Conservation (phyloP, 1,284 basidiomycete genomes). For the Ceratobasidium sp. region DNA sequence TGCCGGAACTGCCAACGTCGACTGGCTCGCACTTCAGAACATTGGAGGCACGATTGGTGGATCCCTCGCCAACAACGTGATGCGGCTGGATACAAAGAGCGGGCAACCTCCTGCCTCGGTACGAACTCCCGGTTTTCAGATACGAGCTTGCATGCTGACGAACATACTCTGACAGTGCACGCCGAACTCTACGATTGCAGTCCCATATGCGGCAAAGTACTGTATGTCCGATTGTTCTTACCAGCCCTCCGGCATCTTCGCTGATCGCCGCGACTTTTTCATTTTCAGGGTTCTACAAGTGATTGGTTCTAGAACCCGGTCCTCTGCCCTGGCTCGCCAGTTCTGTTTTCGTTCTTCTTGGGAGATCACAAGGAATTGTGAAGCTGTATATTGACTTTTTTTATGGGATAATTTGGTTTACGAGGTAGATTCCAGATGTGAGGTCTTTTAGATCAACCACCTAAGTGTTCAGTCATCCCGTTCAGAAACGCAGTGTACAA, state of each 20-base stretch:
- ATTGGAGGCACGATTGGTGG: constrained; percentile 32
- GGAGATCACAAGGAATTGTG: neutral
- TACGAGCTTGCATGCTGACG: neutral
- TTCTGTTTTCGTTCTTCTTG: constrained; percentile 1
- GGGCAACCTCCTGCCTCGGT: constrained; percentile 44
- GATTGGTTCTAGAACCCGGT: neutral
- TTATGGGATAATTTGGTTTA: constrained; percentile 22
- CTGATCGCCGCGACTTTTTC: neutral
- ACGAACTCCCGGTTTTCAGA: neutral
- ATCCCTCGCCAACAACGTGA: constrained; percentile 19
- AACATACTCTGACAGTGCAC: constrained; percentile 13
- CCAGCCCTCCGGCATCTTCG: neutral
- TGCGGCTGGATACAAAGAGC: constrained; percentile 39
- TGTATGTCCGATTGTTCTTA: neutral
- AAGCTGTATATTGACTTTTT: neutral
- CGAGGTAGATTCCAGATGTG: neutral
- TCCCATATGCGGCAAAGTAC: constrained; percentile 22
- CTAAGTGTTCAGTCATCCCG: neutral
- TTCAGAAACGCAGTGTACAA: no score
- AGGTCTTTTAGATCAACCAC: neutral
- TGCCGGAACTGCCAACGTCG: constrained; percentile 31
- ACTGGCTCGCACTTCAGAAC: constrained; percentile 27
- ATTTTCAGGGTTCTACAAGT: constrained; percentile 22
- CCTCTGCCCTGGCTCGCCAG: neutral
- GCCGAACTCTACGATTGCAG: constrained; percentile 8